Conservation (phyloP, 2,329 filamentous ascomycete genomes). For the Diaporthe sp. region DNA sequence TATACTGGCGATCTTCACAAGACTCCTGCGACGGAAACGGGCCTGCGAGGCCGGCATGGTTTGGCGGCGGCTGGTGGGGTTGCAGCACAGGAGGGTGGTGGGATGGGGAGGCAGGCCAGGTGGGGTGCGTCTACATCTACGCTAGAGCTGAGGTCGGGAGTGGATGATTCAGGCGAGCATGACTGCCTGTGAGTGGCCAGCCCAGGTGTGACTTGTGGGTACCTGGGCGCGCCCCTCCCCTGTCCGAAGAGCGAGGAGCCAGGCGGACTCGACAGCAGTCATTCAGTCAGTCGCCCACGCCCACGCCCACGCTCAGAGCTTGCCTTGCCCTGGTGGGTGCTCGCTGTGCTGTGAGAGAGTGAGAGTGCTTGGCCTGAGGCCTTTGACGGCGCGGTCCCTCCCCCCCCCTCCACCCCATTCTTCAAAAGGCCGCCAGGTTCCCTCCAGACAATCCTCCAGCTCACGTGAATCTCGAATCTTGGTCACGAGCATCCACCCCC, state of each 20-base stretch:
- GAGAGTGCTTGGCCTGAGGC: constrained; percentile 1
- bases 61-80: constrained; percentile 17
- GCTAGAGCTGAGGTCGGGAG: constrained; percentile 30
- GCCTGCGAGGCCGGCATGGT: not conserved
- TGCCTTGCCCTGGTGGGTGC: not conserved
- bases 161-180: constrained; percentile 17
- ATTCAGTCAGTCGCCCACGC: too few species aligned
- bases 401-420: constrained; percentile 30
- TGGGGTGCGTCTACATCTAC: constrained; percentile 10
- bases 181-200: constrained; percentile 14
- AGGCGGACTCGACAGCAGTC: constrained; percentile 2
- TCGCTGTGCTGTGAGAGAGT: not conserved
- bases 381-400: constrained; percentile 16
- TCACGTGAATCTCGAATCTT: constrained; percentile 35
- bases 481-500: constrained; percentile 36
- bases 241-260: constrained; percentile 8
- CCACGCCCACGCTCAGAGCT: not conserved
- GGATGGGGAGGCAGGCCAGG: not conserved
- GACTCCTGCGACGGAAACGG: not conserved
- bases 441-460: constrained; percentile 30
- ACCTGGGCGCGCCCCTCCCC: not conserved
- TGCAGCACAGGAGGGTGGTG: constrained; percentile 18
- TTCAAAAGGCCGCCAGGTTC: constrained; percentile 34
- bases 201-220: constrained; percentile 12
- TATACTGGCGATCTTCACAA: constrained; percentile 5